phyloP scores from a whole-genome alignment of 257 asterid genomes.

The Ehretia macrophylla region DNA sequence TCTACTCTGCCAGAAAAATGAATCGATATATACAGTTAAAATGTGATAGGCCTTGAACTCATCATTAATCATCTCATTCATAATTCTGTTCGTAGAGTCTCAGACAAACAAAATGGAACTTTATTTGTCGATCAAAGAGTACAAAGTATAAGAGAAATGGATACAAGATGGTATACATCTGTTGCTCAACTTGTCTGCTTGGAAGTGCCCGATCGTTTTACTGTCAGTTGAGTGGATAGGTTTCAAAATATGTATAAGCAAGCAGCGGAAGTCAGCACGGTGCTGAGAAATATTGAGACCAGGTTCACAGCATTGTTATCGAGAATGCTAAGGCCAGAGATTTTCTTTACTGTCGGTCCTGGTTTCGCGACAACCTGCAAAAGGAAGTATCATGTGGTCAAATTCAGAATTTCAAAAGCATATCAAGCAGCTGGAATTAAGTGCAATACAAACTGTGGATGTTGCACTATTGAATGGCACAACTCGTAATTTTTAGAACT shows the following conservation, averaged over 20 bases:
- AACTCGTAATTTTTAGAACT: no score
- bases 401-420: slow-evolving; percentile 2
- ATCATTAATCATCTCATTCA: no score
- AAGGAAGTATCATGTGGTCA: slow-evolving; percentile 5
- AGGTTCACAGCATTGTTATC: slow-evolving; percentile 91
- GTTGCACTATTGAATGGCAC: background rate
- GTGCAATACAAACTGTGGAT: background rate
- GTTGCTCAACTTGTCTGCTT: background rate
- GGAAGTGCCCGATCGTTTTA: background rate
- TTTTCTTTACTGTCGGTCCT: slow-evolving; percentile 85
- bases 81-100: no score
- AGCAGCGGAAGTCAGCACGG: slow-evolving; percentile 51
- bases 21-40: no score
- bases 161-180: no score
- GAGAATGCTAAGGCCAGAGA: slow-evolving; percentile 68
- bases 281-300: slow-evolving; percentile 58
- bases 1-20: no score
- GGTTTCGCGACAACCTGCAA: slow-evolving; percentile 86
- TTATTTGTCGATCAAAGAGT: no score
- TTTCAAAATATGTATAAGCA: slow-evolving; percentile 59
- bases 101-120: no score
- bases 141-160: no score
- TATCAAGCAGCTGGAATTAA: background rate
- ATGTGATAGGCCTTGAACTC: no score
- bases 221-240: background rate